These are phyloP conservation scores for Colletotrichum orchidophilum DNA, from an alignment of 2,329 filamentous ascomycete genomes.

Conservation along the genomic window DNA sequence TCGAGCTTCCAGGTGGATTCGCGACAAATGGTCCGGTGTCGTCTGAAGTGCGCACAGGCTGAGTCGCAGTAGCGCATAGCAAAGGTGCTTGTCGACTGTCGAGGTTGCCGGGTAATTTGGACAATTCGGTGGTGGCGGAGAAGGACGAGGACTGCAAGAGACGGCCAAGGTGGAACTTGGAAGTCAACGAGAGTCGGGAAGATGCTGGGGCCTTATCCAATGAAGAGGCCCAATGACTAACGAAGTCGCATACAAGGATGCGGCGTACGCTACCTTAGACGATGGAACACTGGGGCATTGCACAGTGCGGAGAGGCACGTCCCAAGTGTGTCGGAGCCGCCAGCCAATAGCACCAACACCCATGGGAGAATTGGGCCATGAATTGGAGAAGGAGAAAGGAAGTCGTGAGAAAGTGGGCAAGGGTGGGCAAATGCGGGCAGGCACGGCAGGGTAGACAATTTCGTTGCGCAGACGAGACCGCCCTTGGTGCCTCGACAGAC, in stretches of 20 bases:
- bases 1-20: not conserved
- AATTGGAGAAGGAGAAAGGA: constrained; percentile 15
- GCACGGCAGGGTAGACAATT: constrained; percentile 8
- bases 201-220: constrained; percentile 6
- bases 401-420: constrained; percentile 3
- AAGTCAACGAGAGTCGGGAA: not conserved
- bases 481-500: constrained; percentile 1
- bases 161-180: not conserved
- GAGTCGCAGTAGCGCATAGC: constrained; percentile 19
- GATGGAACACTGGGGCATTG: not conserved
- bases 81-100: not conserved
- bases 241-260: constrained; percentile 27
- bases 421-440: not conserved
- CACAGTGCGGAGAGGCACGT: constrained; percentile 14
- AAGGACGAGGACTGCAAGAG: not conserved
- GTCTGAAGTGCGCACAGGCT: constrained; percentile 27
- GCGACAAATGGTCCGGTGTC: constrained; percentile 1
- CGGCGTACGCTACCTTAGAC: constrained; percentile 25
- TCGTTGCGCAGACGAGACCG: constrained; percentile 16
- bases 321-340: constrained; percentile 17
- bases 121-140: constrained; percentile 11
- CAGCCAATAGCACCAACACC: constrained; percentile 24
- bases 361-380: constrained; percentile 32
- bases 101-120: not conserved
- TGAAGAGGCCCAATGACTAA: constrained; percentile 26